Base-by-base conservation (phyloP, 176 grass and related monocot genomes). In the Bolboschoenus planiculmis region DNA sequence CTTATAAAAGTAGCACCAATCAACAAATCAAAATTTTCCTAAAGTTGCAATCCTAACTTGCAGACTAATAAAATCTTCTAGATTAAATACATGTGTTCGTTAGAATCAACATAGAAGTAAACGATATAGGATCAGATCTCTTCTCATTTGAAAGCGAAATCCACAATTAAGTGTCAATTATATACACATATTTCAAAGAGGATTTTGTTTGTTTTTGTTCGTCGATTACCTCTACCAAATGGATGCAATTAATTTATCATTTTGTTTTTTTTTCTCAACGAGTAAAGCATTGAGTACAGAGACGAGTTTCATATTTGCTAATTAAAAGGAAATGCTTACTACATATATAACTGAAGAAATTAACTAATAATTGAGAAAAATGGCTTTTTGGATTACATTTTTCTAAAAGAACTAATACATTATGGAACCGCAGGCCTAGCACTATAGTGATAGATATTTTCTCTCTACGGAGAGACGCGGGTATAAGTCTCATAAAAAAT, bases 21-120 rank as follows among this genome's bases (percentile, higher is more conserved):
- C 7, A 40, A 70, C 18, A 70, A 36, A 13, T 20, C 63, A 62
- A 37, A 67, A 67, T 8, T 67, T 35, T 27, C 23, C 40, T 27
- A 43, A 74, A 47, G 40, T 29, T 73, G 68, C 40, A 46, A 27
- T 70, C 20, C 2, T 36, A 7, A 57, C 18, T 23, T 15, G 6
- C 36, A 42, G n/a, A 48, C 68, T 47, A 29, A 40, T 74, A 74
- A n/a, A 74, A 74, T 74, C 40, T 74, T 74, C 40, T 47, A 74
- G 68, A 74, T 23, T 1, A n/a, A 1, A 1, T 47, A 48, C 42
- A 48, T 75, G 10, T 16, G 63, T 66, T 66, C 14, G 63, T 20
- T 37, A 37, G 16, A 35, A 29, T 74, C 4, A 47, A 29, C 70
- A 16, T 1, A 48, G 42, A 74, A 74, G 4, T 74, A 29, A 18